Conservation (phyloP, 2,329 filamentous ascomycete species). For the Sphaerulina populicola region DNA sequence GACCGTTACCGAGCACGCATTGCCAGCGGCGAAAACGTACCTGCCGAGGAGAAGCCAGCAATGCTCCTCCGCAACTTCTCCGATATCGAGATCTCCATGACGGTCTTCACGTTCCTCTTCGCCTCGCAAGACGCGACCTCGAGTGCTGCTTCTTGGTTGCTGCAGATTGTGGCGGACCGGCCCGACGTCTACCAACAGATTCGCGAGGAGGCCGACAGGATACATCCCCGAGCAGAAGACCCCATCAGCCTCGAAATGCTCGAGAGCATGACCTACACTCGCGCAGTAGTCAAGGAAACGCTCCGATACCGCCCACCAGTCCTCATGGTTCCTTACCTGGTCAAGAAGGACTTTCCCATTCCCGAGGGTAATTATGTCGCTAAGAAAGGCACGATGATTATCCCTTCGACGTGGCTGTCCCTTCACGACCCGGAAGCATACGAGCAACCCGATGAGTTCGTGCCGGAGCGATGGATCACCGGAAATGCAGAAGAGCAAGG, state of each 20-base stretch:
- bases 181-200: conserved; percentile 87
- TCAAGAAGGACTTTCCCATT: conserved; percentile 92
- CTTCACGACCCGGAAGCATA: conserved; percentile 91
- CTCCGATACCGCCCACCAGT: conserved; percentile 92
- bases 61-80: conserved; percentile 81
- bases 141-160: conserved; percentile 87
- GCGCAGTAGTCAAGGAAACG: conserved; percentile 82
- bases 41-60: conserved; percentile 68
- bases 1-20: conserved; percentile 71
- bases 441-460: conserved; percentile 75
- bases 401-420: conserved; percentile 82
- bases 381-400: conserved; percentile 89
- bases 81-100: conserved; percentile 87
- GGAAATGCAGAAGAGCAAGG: conserved; percentile 82
- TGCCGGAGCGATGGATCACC: conserved; percentile 79
- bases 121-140: conserved; percentile 95
- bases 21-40: conserved; percentile 59
- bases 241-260: conserved; percentile 70
- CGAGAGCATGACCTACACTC: conserved; percentile 77
- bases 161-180: conserved; percentile 86
- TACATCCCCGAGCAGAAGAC: conserved; percentile 24
- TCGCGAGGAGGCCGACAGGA: conserved; percentile 58
- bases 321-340: conserved; percentile 90
- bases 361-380: conserved; percentile 73
- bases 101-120: conserved; percentile 58